Percentiles rank a stretch among this genome's conserved stretches.
Evolutionary conservation across 2,329 filamentous ascomycete genomes (phyloP).

Genomic region (Curvularia eragrostidis): DNA sequence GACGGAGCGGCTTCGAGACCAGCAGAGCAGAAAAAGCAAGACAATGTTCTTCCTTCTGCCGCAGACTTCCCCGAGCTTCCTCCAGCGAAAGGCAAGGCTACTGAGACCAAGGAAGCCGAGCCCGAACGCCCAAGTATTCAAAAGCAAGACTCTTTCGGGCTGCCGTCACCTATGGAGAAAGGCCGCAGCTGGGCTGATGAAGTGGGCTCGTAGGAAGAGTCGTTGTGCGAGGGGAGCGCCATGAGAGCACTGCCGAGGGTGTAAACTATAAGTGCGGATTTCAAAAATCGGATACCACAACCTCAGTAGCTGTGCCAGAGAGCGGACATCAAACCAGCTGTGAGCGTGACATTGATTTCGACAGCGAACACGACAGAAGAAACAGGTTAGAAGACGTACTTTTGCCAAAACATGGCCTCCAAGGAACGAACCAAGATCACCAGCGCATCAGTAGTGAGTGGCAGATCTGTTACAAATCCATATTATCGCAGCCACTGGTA

Average conservation of each 20-base stretch:
- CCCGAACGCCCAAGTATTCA: conserved; percentile 35
- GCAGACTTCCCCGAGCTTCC: conserved; percentile 58
- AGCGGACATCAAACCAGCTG: neutral
- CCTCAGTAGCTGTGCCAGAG: neutral
- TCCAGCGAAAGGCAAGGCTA: conserved; percentile 28
- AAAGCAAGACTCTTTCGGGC: conserved; percentile 44
- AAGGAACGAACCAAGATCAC: neutral
- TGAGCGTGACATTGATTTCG: conserved; percentile 1
- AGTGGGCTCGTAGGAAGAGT: conserved; percentile 38
- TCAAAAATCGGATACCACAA: neutral
- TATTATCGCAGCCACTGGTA: neutral
- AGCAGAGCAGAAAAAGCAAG: conserved; percentile 21
- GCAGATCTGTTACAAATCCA: neutral
- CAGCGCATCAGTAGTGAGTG: neutral
- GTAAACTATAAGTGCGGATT: neutral
- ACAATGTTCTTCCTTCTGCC: conserved; percentile 43
- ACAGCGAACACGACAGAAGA: neutral
- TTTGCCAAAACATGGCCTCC: neutral
- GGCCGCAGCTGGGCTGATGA: conserved; percentile 56
- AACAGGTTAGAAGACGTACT: too few species aligned
- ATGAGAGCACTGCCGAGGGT: neutral
- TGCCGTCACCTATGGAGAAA: conserved; percentile 39
- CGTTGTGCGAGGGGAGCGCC: conserved; percentile 9
- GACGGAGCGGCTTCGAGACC: conserved; percentile 14
- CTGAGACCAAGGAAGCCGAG: conserved; percentile 28